Base-by-base conservation (phyloP, 2,329 filamentous ascomycete species). In the Byssothecium circinans region DNA sequence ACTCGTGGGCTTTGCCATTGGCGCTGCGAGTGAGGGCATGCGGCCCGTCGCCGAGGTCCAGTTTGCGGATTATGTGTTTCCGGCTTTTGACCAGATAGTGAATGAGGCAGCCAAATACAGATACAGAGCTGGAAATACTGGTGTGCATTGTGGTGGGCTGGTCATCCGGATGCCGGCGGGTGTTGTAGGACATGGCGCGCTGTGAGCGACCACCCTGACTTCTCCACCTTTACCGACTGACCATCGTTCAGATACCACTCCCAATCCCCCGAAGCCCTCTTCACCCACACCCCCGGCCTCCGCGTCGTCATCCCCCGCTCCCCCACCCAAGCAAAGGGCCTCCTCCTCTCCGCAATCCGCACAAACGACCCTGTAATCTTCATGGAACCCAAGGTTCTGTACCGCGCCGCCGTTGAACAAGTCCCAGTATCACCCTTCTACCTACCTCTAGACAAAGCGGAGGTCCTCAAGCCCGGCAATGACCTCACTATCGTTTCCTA, bases 31-130 rank as follows among this genome's bases (percentile, higher is more conserved):
- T 6, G 88, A 96, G 74, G 92, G 92, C 19, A 91, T 96, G 88
- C 87, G 87, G 47, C 90, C 94, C 0, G 83, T 97, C 19, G 92
- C 92, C 0, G 94, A 99, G 75, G 91, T 96, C 45, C 91, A 96
- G 69, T 96, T 96, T 65, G 91, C 91, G 49, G 91, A 96, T 68
- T 96, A 96, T 68, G 85, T 96, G 45, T 96, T 86, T 68, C 91
- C 91, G 2, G 91, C 91, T 0, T 96, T 95, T 62, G 91, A 96
- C 65, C 91, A 96, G 75, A 81, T 96, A 25, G 90, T 96, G 64
- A 96, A 96, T 63, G 91, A 96, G 73, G 91, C 89, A 0, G 89
- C 90, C 51, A 96, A 96, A 73, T 87, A 88, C 64, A 80, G 91
- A 46, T 96, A 90, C 70, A 81, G 91, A 40, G 81, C 85, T 57